A percentile compares a stretch with the other conserved stretches of the same genome.
Evolutionary conservation across 805 yeast species (phyloP).

Genomic region (Candida oleophila): DNA sequence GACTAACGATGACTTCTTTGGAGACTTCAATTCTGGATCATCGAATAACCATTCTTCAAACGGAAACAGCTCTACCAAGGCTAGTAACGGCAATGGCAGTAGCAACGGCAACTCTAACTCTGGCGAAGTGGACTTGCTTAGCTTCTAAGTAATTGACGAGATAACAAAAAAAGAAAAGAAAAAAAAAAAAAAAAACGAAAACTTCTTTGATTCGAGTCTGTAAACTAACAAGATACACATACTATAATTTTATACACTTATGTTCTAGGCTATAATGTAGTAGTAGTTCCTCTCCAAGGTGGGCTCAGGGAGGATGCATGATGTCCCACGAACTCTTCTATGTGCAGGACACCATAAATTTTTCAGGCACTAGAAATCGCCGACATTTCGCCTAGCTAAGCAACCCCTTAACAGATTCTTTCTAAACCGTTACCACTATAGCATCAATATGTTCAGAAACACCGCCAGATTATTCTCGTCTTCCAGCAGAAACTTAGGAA

Average conservation of each 20-base stretch:
- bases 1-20: conserved; percentile 28
- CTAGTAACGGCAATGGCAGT: conserved; percentile 9
- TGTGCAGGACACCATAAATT: background rate
- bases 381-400: too few relatives aligned
- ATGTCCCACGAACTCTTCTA: too few relatives aligned
- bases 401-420: too few relatives aligned
- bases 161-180: background rate
- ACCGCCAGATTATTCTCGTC: conserved; percentile 51
- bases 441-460: conserved; percentile 16
- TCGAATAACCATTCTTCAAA: too few relatives aligned
- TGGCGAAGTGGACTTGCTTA: conserved; percentile 51
- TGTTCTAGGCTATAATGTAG: background rate
- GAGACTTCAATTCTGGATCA: conserved; percentile 24
- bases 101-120: conserved; percentile 8
- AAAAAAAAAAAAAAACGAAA: too few relatives aligned
- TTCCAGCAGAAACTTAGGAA: conserved; percentile 43
- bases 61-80: conserved; percentile 13
- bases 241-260: background rate
- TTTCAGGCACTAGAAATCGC: too few relatives aligned
- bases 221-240: background rate
- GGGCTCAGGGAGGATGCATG: too few relatives aligned
- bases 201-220: background rate
- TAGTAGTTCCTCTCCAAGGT: background rate
- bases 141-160: conserved; percentile 38
- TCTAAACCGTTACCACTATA: background rate